These are phyloP conservation scores for Scutellaria minor DNA, from an alignment of 257 asterid species.

Conservation along the genomic window DNA sequence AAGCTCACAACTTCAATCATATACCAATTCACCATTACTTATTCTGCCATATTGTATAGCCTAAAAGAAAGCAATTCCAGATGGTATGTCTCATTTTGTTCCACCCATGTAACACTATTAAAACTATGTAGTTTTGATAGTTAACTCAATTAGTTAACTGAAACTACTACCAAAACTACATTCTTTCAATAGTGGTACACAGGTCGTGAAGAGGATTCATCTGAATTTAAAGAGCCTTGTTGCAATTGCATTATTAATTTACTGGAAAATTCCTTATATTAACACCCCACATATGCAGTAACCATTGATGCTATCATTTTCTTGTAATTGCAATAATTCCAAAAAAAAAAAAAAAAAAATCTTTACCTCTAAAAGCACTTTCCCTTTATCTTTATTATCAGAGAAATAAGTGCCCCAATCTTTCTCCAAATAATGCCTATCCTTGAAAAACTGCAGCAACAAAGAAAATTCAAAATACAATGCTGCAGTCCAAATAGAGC, in stretches of 20 bases:
- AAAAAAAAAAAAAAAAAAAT: neutral
- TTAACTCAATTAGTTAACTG: no score
- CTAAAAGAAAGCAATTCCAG: neutral
- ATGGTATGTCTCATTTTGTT: no score
- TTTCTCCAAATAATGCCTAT: conserved; percentile 78
- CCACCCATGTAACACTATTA: no score
- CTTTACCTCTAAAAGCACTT: conserved; percentile 73
- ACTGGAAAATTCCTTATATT: conserved; percentile 4
- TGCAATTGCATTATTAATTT: conserved; percentile 2
- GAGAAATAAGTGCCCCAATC: conserved; percentile 78
- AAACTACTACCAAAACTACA: no score
- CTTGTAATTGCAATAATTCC: neutral
- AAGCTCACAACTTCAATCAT: conserved; percentile 14
- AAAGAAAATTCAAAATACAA: conserved; percentile 22
- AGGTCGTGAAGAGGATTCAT: no score
- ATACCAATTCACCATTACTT: conserved; percentile 6
- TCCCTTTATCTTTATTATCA: conserved; percentile 42
- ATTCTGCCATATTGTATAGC: conserved; percentile 10
- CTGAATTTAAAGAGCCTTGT: no score
- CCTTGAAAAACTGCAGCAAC: conserved; percentile 68
- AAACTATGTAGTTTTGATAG: no score
- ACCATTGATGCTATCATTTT: conserved; percentile 1
- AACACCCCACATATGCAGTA: neutral
- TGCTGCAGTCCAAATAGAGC: neutral
- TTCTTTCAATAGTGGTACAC: no score